These are phyloP conservation scores for Curvularia spicifera DNA, from an alignment of 2,329 filamentous ascomycete genomes.

Conservation along the genomic window DNA sequence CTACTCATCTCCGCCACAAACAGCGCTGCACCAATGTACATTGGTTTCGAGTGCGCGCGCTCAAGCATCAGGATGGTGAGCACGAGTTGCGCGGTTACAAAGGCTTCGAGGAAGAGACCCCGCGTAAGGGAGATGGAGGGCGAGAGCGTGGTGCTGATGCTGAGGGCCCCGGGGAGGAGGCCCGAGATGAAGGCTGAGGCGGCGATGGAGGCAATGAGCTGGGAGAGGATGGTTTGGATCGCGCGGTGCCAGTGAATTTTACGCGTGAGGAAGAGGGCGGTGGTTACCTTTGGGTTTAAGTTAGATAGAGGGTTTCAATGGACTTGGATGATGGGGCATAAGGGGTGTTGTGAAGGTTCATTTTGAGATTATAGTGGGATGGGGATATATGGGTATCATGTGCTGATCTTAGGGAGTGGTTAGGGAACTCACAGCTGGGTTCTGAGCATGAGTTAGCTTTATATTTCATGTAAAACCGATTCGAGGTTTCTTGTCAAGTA, in stretches of 20 bases:
- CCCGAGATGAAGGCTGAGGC: slow-evolving; percentile 39
- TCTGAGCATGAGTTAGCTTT: slow-evolving; percentile 2
- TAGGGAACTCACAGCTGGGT: slow-evolving; percentile 31
- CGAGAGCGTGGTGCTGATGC: slow-evolving; percentile 31
- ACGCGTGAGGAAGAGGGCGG: slow-evolving; percentile 29
- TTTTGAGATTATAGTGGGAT: background rate
- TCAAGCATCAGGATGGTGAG: slow-evolving; percentile 63
- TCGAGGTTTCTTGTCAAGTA: background rate
- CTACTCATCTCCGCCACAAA: slow-evolving; percentile 65
- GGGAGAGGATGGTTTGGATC: slow-evolving; percentile 34
- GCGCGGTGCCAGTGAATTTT: slow-evolving; percentile 33
- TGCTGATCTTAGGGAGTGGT: too few relatives aligned
- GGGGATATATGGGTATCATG: background rate
- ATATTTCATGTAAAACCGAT: background rate
- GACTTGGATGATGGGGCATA: background rate
- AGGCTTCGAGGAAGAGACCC: slow-evolving; percentile 40
- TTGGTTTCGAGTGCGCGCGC: slow-evolving; percentile 66
- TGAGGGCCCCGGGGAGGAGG: slow-evolving; percentile 40
- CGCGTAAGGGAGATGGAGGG: slow-evolving; percentile 31
- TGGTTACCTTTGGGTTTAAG: slow-evolving; percentile 29
- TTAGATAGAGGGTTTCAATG: slow-evolving; percentile 9
- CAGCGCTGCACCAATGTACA: slow-evolving; percentile 73
- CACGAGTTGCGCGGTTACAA: slow-evolving; percentile 45
- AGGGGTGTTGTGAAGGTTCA: too few relatives aligned
- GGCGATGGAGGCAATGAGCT: slow-evolving; percentile 40